Conservation (phyloP, 352 stramenopile genomes). For the Albugo candida region DNA sequence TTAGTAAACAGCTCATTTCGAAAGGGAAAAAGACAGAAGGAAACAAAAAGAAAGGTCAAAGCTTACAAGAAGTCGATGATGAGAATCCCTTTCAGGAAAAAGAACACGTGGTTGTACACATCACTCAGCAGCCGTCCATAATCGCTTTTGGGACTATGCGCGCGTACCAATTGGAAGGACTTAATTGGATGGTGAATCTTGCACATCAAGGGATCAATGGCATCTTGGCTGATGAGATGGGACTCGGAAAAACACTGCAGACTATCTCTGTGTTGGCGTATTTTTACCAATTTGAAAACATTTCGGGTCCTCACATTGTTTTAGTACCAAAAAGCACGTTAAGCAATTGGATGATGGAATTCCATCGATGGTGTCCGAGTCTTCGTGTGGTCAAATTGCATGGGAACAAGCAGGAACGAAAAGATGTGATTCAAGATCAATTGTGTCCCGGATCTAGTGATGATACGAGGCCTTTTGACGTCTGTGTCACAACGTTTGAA, state of each 20-base stretch:
- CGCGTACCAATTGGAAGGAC: slow-evolving; percentile 95
- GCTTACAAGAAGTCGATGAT: slow-evolving; percentile 70
- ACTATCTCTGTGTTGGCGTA: slow-evolving; percentile 78
- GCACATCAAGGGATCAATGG: slow-evolving; percentile 98
- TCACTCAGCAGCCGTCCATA: slow-evolving; percentile 80
- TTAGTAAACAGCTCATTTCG: slow-evolving; percentile 77
- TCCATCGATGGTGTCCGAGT: slow-evolving; percentile 81
- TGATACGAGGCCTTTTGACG: slow-evolving; percentile 87
- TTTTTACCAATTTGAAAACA: slow-evolving; percentile 72
- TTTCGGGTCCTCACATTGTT: slow-evolving; percentile 83
- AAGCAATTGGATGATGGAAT: slow-evolving; percentile 88
- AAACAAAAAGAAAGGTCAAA: slow-evolving; percentile 72
- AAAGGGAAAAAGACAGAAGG: slow-evolving; percentile 37
- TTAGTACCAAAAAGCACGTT: slow-evolving; percentile 88
- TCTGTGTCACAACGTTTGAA: slow-evolving; percentile 96
- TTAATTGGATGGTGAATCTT: slow-evolving; percentile 98
- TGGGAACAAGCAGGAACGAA: slow-evolving; percentile 75
- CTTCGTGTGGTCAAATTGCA: slow-evolving; percentile 88
- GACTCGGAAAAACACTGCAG: slow-evolving; percentile 95
- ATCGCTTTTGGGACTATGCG: slow-evolving; percentile 91
- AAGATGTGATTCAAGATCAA: slow-evolving; percentile 76
- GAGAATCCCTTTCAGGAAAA: slow-evolving; percentile 54
- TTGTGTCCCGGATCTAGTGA: slow-evolving; percentile 71
- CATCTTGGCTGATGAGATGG: slow-evolving; percentile 96
- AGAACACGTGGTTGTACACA: slow-evolving; percentile 68